Evolutionary conservation across 176 grass and related monocot genomes (phyloP).

Genomic region (Phyllostachys edulis): DNA sequence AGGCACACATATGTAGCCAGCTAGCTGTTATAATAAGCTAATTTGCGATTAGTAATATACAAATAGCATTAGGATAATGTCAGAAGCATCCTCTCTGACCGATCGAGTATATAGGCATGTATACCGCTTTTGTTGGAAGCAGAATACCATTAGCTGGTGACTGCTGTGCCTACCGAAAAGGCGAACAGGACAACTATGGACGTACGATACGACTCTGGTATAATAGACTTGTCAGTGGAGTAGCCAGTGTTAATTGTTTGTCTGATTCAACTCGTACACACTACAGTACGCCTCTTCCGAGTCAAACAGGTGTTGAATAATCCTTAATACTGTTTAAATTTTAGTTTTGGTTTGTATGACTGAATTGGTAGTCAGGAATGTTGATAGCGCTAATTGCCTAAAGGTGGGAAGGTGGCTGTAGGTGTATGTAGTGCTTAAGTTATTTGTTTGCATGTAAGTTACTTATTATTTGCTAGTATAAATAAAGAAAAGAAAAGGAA

Average conservation of each 20-base stretch:
- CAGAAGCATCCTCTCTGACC: neutral
- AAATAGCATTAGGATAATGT: neutral
- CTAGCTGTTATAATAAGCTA: neutral
- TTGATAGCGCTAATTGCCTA: too few relatives aligned
- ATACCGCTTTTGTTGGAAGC: neutral
- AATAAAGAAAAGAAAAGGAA: too few relatives aligned
- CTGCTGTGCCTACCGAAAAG: neutral
- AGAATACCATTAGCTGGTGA: neutral
- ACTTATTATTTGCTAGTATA: too few relatives aligned
- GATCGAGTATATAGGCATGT: neutral
- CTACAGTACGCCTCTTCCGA: neutral
- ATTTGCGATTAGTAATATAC: neutral
- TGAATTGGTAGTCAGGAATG: too few relatives aligned
- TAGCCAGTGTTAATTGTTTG: neutral
- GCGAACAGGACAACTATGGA: neutral
- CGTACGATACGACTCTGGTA: neutral
- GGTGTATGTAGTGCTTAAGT: too few relatives aligned
- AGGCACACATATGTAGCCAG: neutral
- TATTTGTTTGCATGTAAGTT: too few relatives aligned
- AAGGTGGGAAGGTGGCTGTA: too few relatives aligned
- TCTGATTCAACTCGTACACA: neutral
- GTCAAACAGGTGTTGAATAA: neutral
- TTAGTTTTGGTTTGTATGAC: too few relatives aligned
- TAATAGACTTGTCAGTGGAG: too few relatives aligned
- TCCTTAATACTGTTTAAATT: too few relatives aligned